These are phyloP conservation scores for Rhizopus stolonifer DNA, from an alignment of 371 early-diverging fungal species.

Conservation along the genomic window DNA sequence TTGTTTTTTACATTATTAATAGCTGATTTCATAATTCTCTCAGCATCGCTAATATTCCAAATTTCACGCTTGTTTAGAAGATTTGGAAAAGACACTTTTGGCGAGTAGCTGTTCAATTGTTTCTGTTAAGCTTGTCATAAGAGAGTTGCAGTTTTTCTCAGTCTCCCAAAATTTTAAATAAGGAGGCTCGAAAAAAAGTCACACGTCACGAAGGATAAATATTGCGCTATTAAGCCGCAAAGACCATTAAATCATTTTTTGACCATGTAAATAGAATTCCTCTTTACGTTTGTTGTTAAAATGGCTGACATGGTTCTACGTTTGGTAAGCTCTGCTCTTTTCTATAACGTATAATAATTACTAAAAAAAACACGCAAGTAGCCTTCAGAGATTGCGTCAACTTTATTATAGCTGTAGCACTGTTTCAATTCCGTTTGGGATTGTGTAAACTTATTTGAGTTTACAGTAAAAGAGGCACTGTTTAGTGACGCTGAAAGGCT, in stretches of 20 bases:
- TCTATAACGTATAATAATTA: background rate
- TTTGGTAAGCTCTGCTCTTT: constrained; percentile 2
- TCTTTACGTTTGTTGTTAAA: constrained; percentile 2
- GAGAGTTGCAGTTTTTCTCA: no score
- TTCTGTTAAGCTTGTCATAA: constrained; percentile 11
- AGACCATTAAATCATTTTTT: constrained; percentile 2
- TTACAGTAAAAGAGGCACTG: background rate
- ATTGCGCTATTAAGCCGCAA: constrained; percentile 1
- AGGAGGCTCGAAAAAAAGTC: no score
- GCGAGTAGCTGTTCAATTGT: constrained; percentile 1
- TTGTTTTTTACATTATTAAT: constrained; percentile 12
- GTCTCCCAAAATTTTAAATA: no score
- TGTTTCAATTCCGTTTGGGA: constrained; percentile 13
- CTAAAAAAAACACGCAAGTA: constrained; percentile 5
- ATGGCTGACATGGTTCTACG: constrained; percentile 1
- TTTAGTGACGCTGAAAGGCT: constrained; percentile 14
- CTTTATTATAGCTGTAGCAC: constrained; percentile 5
- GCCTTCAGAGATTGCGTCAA: background rate
- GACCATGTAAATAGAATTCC: constrained; percentile 3
- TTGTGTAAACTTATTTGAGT: constrained; percentile 11
- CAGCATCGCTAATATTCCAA: constrained; percentile 5
- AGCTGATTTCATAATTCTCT: constrained; percentile 11
- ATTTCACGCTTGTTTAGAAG: constrained; percentile 9
- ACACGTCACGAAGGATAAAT: constrained; percentile 1
- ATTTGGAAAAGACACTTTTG: constrained; percentile 5